Evolutionary conservation across 169 alveolate genomes (phyloP).

Genomic region (Babesia gibsoni): DNA sequence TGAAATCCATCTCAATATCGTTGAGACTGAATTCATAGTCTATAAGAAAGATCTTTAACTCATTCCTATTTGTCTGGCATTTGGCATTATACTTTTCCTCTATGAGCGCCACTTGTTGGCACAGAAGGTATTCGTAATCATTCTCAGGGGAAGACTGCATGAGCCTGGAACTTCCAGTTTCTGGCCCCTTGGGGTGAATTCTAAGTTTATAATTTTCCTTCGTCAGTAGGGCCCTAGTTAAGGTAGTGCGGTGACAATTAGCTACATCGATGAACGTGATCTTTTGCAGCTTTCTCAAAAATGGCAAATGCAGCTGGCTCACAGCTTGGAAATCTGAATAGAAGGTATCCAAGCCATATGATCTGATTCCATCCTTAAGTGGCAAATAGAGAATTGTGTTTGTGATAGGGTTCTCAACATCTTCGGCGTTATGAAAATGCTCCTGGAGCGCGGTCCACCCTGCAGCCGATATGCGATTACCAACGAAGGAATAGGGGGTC

Average conservation of each 20-base stretch:
- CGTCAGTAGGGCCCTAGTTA: too few relatives aligned
- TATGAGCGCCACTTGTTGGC: not conserved
- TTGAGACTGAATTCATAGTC: not conserved
- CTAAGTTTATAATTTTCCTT: too few relatives aligned
- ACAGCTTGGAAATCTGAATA: not conserved
- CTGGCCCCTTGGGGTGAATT: too few relatives aligned
- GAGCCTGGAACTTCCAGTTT: too few relatives aligned
- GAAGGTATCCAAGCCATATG: not conserved
- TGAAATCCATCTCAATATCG: not conserved
- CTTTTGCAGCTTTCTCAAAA: not conserved
- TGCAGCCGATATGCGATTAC: not conserved
- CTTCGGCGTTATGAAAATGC: not conserved
- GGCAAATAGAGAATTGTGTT: conserved; percentile 7
- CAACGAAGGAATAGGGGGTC: not conserved
- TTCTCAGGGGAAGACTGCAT: too few relatives aligned
- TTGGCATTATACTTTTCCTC: not conserved
- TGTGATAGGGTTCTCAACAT: not conserved
- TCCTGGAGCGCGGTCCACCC: not conserved
- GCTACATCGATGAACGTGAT: not conserved
- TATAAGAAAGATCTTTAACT: not conserved
- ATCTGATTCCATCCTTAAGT: not conserved
- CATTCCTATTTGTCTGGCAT: not conserved
- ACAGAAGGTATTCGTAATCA: not conserved
- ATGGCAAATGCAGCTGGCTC: not conserved
- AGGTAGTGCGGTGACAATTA: not conserved